Conservation (phyloP, 805 yeast genomes). For the Saccharomycopsis javanensis region DNA sequence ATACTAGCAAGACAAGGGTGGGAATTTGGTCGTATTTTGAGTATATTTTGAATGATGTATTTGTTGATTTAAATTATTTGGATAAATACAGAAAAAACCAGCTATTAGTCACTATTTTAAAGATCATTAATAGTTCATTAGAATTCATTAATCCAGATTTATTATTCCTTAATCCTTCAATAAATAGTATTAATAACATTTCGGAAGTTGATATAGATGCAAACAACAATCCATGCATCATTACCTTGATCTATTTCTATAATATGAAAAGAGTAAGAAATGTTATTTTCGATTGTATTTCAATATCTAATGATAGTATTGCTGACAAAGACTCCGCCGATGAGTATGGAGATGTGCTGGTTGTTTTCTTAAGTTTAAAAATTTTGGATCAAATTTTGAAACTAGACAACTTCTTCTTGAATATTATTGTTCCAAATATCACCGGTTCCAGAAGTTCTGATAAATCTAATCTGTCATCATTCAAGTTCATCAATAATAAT, state of each 20-base stretch:
- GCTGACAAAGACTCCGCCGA: conserved; percentile 30
- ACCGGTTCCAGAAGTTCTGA: background rate
- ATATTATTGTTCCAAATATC: conserved; percentile 21
- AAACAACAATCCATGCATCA: conserved; percentile 61
- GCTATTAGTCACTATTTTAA: conserved; percentile 46
- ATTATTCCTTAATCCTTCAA: conserved; percentile 38
- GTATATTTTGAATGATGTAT: conserved; percentile 56
- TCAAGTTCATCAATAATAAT: background rate
- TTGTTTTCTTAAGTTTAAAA: conserved; percentile 34
- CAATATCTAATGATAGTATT: conserved; percentile 51
- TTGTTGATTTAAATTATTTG: conserved; percentile 33
- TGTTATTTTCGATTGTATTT: conserved; percentile 46
- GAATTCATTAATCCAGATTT: conserved; percentile 43
- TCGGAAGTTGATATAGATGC: conserved; percentile 38
- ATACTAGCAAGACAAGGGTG: conserved; percentile 39
- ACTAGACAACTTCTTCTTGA: conserved; percentile 51
- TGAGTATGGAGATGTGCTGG: conserved; percentile 24
- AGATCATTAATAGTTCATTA: conserved; percentile 40
- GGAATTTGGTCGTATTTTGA: conserved; percentile 81
- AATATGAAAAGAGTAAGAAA: conserved; percentile 42
- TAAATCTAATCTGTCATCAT: background rate
- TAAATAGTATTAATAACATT: conserved; percentile 38
- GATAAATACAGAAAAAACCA: conserved; percentile 28
- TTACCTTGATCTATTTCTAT: conserved; percentile 52
- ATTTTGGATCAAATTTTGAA: conserved; percentile 39